These are phyloP conservation scores for Rugosomyces carneus DNA, from an alignment of 1,284 basidiomycete genomes.

Conservation along the genomic window DNA sequence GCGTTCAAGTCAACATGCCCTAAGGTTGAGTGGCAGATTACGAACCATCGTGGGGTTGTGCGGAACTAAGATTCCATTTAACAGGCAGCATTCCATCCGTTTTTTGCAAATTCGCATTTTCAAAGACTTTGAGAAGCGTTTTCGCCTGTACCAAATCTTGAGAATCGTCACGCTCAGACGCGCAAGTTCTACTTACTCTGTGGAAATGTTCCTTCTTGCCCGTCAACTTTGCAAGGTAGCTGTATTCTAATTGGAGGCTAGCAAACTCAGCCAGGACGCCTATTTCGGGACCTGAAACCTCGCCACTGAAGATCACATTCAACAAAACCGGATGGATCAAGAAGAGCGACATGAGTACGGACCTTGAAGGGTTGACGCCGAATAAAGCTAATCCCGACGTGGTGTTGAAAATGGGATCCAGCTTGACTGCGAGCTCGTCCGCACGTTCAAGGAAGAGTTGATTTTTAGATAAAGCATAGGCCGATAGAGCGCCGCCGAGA, in stretches of 20 bases:
- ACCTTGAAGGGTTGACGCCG: slow-evolving; percentile 41
- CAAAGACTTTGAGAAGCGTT: slow-evolving; percentile 43
- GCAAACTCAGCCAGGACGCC: slow-evolving; percentile 47
- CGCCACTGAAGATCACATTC: slow-evolving; percentile 21
- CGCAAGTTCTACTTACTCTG: slow-evolving; percentile 29
- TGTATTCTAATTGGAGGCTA: slow-evolving; percentile 55
- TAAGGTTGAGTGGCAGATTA: background rate
- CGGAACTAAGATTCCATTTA: slow-evolving; percentile 34
- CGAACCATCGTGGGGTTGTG: slow-evolving; percentile 31
- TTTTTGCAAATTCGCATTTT: slow-evolving; percentile 25
- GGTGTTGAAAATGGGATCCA: slow-evolving; percentile 52
- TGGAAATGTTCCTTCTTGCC: slow-evolving; percentile 47
- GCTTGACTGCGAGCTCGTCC: slow-evolving; percentile 45
- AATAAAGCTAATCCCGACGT: slow-evolving; percentile 46
- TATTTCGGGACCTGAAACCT: slow-evolving; percentile 24
- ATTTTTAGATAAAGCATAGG: slow-evolving; percentile 68
- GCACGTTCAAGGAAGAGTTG: slow-evolving; percentile 47
- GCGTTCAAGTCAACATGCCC: slow-evolving; percentile 2
- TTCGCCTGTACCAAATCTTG: slow-evolving; percentile 35
- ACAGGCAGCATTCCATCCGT: slow-evolving; percentile 37
- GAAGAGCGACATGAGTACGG: slow-evolving; percentile 5
- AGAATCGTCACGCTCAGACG: slow-evolving; percentile 14
- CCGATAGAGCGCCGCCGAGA: slow-evolving; percentile 78
- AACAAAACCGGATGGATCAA: background rate
- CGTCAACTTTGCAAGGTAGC: slow-evolving; percentile 58